These are phyloP conservation scores for Pichia deserticola DNA, from an alignment of 805 yeast genomes.

Conservation along the genomic window DNA sequence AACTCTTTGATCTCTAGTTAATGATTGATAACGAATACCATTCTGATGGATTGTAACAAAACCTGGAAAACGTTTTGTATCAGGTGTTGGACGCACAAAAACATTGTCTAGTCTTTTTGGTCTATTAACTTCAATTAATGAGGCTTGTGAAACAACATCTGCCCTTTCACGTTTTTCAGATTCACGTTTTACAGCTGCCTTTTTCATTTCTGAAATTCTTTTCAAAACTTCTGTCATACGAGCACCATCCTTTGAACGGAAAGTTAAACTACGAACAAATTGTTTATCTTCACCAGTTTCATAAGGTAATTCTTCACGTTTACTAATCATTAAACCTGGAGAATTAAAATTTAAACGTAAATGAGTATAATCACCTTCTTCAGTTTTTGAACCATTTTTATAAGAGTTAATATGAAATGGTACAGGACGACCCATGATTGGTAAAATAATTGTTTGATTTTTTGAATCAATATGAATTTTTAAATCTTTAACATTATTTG, in stretches of 20 bases:
- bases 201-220: slow-evolving; percentile 86
- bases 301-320: slow-evolving; percentile 78
- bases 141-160: slow-evolving; percentile 91
- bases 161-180: slow-evolving; percentile 86
- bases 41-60: slow-evolving; percentile 86
- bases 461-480: slow-evolving; percentile 82
- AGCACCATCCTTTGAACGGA: slow-evolving; percentile 85
- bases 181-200: slow-evolving; percentile 84
- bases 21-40: slow-evolving; percentile 90
- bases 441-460: slow-evolving; percentile 81
- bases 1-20: slow-evolving; percentile 78
- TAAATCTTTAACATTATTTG: slow-evolving; percentile 72
- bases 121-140: slow-evolving; percentile 74
- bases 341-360: slow-evolving; percentile 86
- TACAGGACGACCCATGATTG: slow-evolving; percentile 92
- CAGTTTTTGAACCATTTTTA: slow-evolving; percentile 90
- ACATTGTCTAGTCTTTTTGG: slow-evolving; percentile 83
- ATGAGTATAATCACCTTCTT: slow-evolving; percentile 92
- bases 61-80: slow-evolving; percentile 93
- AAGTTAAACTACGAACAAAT: slow-evolving; percentile 77
- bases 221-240: slow-evolving; percentile 86
- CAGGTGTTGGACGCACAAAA: slow-evolving; percentile 92
- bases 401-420: slow-evolving; percentile 94
- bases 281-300: slow-evolving; percentile 83
- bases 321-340: slow-evolving; percentile 58